A percentile compares a stretch with the other conserved stretches of the same genome.
Evolutionary conservation across 352 stramenopile species (phyloP).

Genomic region (Hyaloperonospora arabidopsidis): DNA sequence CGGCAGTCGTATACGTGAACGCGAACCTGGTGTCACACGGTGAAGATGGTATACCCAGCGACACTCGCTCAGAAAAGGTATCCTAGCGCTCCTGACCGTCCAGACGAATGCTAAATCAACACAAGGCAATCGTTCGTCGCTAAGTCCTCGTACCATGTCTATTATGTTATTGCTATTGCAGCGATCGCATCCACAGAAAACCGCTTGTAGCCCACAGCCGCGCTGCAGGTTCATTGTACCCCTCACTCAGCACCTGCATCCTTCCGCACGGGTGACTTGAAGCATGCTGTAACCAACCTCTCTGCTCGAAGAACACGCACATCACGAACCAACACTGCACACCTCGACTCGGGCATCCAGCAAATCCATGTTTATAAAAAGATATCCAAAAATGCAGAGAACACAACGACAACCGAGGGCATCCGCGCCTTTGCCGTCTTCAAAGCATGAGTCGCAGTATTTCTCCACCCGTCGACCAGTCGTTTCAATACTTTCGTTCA

Average conservation of each 20-base stretch:
- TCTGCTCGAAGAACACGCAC: conserved; percentile 21
- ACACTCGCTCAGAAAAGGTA: conserved; percentile 36
- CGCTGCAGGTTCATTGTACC: conserved; percentile 18
- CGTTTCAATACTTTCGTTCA: conserved; percentile 30
- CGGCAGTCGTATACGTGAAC: conserved; percentile 64
- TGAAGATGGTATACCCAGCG: conserved; percentile 35
- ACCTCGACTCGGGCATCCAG: conserved; percentile 21
- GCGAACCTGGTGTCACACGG: conserved; percentile 34
- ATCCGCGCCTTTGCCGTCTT: conserved; percentile 14
- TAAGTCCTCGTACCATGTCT: conserved; percentile 25
- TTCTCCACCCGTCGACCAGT: conserved; percentile 17
- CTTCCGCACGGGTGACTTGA: conserved; percentile 5
- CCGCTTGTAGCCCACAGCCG: conserved; percentile 13
- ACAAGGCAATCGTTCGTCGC: neutral
- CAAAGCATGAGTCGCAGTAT: conserved; percentile 11
- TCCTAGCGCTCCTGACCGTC: neutral
- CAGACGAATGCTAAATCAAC: neutral
- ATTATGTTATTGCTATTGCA: conserved; percentile 32
- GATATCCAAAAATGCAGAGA: conserved; percentile 39
- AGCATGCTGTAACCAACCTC: conserved; percentile 24
- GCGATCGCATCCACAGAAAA: conserved; percentile 18
- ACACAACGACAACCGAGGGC: conserved; percentile 27
- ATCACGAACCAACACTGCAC: conserved; percentile 15
- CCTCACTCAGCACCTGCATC: conserved; percentile 17
- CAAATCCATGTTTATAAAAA: conserved; percentile 36